Base-by-base conservation (phyloP, 2,329 filamentous ascomycete species). In the Apiospora marii region DNA sequence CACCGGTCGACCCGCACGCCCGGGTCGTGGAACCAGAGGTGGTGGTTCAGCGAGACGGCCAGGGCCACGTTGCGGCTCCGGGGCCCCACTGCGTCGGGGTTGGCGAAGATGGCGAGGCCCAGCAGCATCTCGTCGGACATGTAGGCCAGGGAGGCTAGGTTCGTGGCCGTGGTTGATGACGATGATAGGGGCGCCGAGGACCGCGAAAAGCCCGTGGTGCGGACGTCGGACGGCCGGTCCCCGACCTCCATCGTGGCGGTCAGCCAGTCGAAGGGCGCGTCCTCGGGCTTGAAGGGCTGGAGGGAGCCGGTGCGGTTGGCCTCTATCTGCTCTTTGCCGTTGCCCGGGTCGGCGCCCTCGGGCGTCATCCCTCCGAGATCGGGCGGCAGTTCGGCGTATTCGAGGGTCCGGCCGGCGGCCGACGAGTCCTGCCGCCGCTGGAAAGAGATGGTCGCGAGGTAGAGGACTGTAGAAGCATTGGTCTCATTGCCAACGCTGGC, bases 61-160 rank as follows among this genome's bases (percentile, higher is more conserved):
- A 51, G 14, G 24, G 68, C 68, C 14, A 69, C 41, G 19, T 69
- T 51, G 12, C 24, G 37, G 68, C 68, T 49, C 24, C 12, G 5
- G 24, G 22, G 43, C 16, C 68, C 68, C 24, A 51, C 44, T 0
- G 41, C 41, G 2, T 37, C 48, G 13, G 44, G 44, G 44, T 37
- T 70, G 22, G 68, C 68, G 19, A 37, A n/a, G 19, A 51, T 34
- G 43, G 24, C n/a, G 5, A 70, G 44, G 30, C 13, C 68, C 4
- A 49, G 5, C 30, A 70, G n/a, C 68, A 70, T 27, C 44, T 70
- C 43, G 27, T 70, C 68, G n/a, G 44, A 70, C 34, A 51, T 49
- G 30, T 70, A 70, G 30, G 68, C 68, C 68, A 70, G 24, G 22
- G 24, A 44, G 5, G 46, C 68, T 7, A 69, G 44, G 43, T 69